Percentiles rank a stretch among this genome's conserved stretches.
Evolutionary conservation across 768 basidiomycete genomes (phyloP).

Genomic region (Phaffia tasmanica): DNA sequence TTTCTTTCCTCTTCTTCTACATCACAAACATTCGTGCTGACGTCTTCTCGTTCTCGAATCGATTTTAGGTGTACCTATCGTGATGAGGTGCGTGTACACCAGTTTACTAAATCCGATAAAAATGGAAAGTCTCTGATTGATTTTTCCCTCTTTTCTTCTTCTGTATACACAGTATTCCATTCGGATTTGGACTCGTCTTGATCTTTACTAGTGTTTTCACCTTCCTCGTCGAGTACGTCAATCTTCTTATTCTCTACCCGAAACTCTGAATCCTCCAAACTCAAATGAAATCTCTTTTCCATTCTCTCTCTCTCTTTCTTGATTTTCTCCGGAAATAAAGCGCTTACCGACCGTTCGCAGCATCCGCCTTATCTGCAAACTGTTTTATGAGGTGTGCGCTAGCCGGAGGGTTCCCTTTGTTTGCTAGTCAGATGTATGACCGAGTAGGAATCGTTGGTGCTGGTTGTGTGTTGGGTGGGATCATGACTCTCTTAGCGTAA

Average conservation of each 20-base stretch:
- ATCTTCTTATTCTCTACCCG: background rate
- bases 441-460: slow-evolving; percentile 58
- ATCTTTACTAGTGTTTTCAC: slow-evolving; percentile 45
- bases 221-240: slow-evolving; percentile 43
- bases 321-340: slow-evolving; percentile 12
- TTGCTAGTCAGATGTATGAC: slow-evolving; percentile 45
- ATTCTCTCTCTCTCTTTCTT: background rate
- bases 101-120: background rate
- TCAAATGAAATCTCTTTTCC: background rate
- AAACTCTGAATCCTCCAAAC: background rate
- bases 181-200: slow-evolving; percentile 3
- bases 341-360: slow-evolving; percentile 36
- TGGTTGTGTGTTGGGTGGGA: slow-evolving; percentile 57
- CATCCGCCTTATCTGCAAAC: slow-evolving; percentile 56
- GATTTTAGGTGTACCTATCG: slow-evolving; percentile 15
- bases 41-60: background rate
- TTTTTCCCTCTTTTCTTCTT: background rate
- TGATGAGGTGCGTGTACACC: slow-evolving; percentile 1
- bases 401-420: slow-evolving; percentile 38
- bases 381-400: slow-evolving; percentile 45
- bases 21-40: background rate
- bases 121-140: too few relatives aligned
- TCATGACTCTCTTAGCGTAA: slow-evolving; percentile 47
- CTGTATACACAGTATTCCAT: background rate
- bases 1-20: background rate